Conservation (phyloP, 768 basidiomycete species). For the Psilocybe tampanensis region DNA sequence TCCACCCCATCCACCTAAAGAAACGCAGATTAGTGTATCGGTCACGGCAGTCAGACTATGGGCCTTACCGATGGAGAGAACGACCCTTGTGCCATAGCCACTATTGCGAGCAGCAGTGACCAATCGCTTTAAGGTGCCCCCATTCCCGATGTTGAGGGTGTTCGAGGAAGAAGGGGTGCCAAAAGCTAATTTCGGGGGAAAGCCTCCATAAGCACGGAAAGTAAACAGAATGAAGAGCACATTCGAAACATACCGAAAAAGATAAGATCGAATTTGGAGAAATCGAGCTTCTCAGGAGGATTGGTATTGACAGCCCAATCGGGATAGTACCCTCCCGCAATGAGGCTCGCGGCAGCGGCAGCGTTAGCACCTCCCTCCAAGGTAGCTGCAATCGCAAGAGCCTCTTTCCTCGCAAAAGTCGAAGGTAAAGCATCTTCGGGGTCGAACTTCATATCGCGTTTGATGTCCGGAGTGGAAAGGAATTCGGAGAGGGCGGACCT, state of each 20-base stretch:
- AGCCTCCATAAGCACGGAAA: not conserved
- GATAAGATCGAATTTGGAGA: conserved; percentile 64
- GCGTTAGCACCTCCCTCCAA: conserved; percentile 22
- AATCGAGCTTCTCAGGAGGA: conserved; percentile 64
- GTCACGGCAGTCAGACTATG: not conserved
- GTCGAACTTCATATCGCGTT: conserved; percentile 32
- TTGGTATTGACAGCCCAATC: conserved; percentile 50
- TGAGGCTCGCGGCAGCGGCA: conserved; percentile 21
- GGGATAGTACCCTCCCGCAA: conserved; percentile 51
- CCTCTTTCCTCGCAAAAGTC: conserved; percentile 42
- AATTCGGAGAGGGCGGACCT: conserved; percentile 39
- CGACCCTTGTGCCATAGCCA: conserved; percentile 62
- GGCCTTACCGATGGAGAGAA: conserved; percentile 65
- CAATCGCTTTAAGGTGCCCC: conserved; percentile 54
- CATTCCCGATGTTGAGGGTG: conserved; percentile 46
- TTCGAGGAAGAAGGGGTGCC: conserved; percentile 64
- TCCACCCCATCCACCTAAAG: conserved; percentile 73
- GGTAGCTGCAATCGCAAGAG: conserved; percentile 23
- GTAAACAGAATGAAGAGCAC: not conserved
- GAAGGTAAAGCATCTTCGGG: conserved; percentile 50
- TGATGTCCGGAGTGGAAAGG: conserved; percentile 29
- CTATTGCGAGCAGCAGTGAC: conserved; percentile 58
- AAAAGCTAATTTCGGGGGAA: conserved; percentile 50
- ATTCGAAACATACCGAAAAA: conserved; percentile 55
- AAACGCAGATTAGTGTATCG: not conserved